Percentiles rank a stretch among this genome's conserved stretches.
Evolutionary conservation across 352 stramenopile species (phyloP).

Genomic region (Labyrinthula sp.): DNA sequence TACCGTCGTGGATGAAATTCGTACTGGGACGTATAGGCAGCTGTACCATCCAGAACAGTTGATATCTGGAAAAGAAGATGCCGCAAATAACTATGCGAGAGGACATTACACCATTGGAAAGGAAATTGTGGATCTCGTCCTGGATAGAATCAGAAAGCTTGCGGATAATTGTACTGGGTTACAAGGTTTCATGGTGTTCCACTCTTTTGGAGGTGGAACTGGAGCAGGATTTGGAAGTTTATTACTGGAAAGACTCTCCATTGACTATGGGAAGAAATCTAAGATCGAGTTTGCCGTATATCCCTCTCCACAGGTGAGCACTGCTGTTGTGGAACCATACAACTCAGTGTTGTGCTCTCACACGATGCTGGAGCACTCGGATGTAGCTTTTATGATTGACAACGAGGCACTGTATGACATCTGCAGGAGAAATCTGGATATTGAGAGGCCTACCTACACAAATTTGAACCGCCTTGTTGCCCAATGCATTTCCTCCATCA

Average conservation of each 20-base stretch:
- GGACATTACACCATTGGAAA: constrained; percentile 61
- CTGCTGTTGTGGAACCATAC: constrained; percentile 91
- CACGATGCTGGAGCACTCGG: constrained; percentile 80
- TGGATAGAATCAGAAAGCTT: constrained; percentile 85
- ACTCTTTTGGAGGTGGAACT: constrained; percentile 84
- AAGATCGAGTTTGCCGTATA: constrained; percentile 94
- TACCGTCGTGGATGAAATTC: constrained; percentile 83
- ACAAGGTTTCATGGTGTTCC: constrained; percentile 90
- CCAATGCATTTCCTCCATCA: constrained; percentile 83
- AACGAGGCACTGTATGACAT: constrained; percentile 95
- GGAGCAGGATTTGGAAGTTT: constrained; percentile 85
- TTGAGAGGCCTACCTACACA: constrained; percentile 90
- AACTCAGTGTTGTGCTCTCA: constrained; percentile 88
- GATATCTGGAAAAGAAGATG: constrained; percentile 83
- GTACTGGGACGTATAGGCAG: constrained; percentile 75
- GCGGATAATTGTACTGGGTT: constrained; percentile 84
- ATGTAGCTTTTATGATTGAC: constrained; percentile 80
- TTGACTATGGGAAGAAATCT: constrained; percentile 89
- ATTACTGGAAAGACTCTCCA: constrained; percentile 75
- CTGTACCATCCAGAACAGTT: constrained; percentile 95
- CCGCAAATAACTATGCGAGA: constrained; percentile 45
- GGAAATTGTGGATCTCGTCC: constrained; percentile 85
- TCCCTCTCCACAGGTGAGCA: constrained; percentile 84
- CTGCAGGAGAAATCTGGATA: constrained; percentile 80
- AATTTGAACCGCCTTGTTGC: constrained; percentile 96